Conservation (phyloP, 306 rosid species). For the Benincasa hispida region DNA sequence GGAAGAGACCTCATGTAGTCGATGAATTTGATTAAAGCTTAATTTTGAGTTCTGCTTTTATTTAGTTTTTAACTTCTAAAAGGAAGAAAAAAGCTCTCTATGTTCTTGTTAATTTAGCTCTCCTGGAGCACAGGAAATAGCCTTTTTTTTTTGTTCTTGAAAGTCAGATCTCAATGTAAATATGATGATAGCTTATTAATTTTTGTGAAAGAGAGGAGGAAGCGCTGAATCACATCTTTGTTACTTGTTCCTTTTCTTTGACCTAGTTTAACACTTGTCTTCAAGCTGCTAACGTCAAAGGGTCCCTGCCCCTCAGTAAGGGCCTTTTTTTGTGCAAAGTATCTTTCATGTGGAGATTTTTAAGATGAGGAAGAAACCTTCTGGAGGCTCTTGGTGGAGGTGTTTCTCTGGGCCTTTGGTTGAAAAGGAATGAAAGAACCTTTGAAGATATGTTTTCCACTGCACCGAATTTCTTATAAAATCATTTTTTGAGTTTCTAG, state of each 20-base stretch:
- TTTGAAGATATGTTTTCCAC: background rate
- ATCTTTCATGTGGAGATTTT: background rate
- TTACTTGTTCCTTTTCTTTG: background rate
- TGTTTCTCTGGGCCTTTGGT: background rate
- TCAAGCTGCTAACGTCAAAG: background rate
- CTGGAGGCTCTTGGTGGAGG: background rate
- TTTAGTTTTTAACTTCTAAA: background rate
- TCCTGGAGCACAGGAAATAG: background rate
- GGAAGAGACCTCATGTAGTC: background rate
- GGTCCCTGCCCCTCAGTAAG: background rate
- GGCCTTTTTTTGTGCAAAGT: background rate
- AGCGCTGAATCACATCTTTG: background rate
- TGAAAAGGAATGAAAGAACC: background rate
- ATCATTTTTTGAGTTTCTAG: background rate
- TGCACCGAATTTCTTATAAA: background rate
- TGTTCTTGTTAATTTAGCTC: background rate
- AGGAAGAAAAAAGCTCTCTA: background rate
- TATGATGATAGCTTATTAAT: background rate
- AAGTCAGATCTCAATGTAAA: background rate
- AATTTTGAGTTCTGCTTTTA: background rate
- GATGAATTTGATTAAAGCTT: background rate
- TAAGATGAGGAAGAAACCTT: background rate
- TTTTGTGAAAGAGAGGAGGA: background rate
- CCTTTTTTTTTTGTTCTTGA: background rate
- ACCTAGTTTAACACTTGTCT: background rate